A percentile compares a stretch with the other conserved stretches of the same genome.
Conservation (phyloP, 169 alveolate species). For the Plasmodium fragile region DNA sequence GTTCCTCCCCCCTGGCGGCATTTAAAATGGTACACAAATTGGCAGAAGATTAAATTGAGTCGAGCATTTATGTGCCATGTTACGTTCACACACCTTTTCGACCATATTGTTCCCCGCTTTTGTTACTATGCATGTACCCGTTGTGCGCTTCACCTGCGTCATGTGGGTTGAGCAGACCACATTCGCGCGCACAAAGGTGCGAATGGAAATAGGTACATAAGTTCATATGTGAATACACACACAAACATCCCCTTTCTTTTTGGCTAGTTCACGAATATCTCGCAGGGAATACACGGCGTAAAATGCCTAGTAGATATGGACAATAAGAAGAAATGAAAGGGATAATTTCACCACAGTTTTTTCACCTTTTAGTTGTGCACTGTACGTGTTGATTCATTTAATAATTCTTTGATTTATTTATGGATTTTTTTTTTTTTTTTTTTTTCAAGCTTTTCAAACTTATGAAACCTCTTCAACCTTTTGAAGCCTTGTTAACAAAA, state of each 20-base stretch:
- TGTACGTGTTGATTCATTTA: conserved; percentile 5
- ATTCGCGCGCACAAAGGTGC: neutral
- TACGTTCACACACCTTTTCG: neutral
- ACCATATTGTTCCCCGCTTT: neutral
- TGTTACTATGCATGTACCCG: neutral
- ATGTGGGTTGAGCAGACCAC: neutral
- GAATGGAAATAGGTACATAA: neutral
- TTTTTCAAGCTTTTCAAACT: neutral
- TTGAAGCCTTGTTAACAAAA: neutral
- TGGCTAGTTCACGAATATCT: conserved; percentile 61
- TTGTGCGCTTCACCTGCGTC: neutral
- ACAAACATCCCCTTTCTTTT: neutral
- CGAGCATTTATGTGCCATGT: neutral
- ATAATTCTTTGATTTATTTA: neutral
- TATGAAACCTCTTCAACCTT: neutral
- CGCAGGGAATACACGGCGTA: conserved; percentile 74
- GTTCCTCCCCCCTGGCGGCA: conserved; percentile 63
- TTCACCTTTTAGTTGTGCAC: neutral
- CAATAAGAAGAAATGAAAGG: conserved; percentile 4
- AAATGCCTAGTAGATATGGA: conserved; percentile 65
- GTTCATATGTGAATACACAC: conserved; percentile 7
- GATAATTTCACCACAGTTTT: neutral
- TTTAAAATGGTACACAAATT: conserved; percentile 49
- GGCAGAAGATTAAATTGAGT: neutral
- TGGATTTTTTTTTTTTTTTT: neutral